Conservation (phyloP, 2,329 filamentous ascomycete species). For the Ophioceras dolichostomum region DNA sequence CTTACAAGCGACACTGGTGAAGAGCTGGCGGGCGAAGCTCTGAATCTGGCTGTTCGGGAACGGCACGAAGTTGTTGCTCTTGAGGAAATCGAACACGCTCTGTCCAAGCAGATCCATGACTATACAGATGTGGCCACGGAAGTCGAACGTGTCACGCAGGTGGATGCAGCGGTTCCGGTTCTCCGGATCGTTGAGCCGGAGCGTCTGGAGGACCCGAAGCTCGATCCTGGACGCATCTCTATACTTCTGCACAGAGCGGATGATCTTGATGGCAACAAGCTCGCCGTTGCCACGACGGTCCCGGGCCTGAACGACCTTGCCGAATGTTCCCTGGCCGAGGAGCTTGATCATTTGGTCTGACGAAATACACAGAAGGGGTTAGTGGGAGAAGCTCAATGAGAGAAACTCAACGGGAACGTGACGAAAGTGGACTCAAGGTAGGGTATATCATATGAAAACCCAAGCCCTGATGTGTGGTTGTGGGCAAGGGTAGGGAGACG, state of each 20-base stretch:
- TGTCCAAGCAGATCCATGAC: conserved; percentile 72
- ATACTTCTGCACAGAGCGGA: conserved; percentile 96
- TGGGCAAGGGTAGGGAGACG: no score
- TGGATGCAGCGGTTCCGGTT: conserved; percentile 97
- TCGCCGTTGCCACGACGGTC: conserved; percentile 70
- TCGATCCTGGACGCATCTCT: conserved; percentile 93
- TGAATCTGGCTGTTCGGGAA: conserved; percentile 99
- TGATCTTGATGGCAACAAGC: conserved; percentile 89
- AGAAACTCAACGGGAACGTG: no score
- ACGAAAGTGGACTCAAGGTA: no score
- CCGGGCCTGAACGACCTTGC: conserved; percentile 90
- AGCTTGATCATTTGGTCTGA: conserved; percentile 79
- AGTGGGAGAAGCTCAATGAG: background rate
- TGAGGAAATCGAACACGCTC: conserved; percentile 96
- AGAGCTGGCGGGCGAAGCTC: conserved; percentile 85
- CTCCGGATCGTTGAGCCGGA: conserved; percentile 80
- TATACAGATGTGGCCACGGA: conserved; percentile 88
- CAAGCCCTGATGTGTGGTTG: no score
- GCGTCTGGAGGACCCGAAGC: conserved; percentile 78
- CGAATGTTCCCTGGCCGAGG: conserved; percentile 93
- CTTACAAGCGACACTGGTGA: conserved; percentile 97
- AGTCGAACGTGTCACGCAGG: conserved; percentile 93
- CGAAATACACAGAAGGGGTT: background rate
- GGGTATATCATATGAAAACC: no score
- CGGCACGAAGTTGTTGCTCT: conserved; percentile 87